Evolutionary conservation across 2,329 filamentous ascomycete species (phyloP), one percentile per base, ranked within the genome.

Genomic region (Epicoccum nigrum): DNA sequence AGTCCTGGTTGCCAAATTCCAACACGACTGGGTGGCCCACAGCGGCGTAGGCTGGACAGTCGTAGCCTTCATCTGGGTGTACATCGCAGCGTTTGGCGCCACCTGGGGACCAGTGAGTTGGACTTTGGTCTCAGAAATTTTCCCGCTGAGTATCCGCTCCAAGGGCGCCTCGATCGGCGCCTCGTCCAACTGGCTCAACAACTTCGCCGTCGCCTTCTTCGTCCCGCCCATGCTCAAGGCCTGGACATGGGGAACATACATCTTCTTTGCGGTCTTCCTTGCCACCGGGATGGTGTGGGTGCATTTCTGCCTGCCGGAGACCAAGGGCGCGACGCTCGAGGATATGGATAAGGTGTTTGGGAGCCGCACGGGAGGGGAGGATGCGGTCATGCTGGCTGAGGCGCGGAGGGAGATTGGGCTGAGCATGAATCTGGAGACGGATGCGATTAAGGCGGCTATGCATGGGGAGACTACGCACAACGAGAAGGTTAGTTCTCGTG

Each of bases 141-240:
- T 71, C 51, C 70, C 70, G 2, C 61, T 73, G 16, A 67, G 63
- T 8, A 71, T 71, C 30, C 69, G 72, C n/a, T 67, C 71, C 21
- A 72, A 74, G 54, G 72, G 69, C 41, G 66, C 64, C 25, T 68
- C 68, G 2, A 68, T 74, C 33, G 67, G 66, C 16, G 69, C 70
- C 2, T 73, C 69, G 4, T 64, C 62, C 7, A 75, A 71, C 45
- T 75, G 72, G 73, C 51, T 68, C 21, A 68, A 67, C 42, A 74
- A 76, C 49, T 76, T 76, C 44, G 69, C 70, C 23, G 69, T 76
- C 21, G 70, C 64, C 5, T 64, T 73, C 47, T 64, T 63, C 44
- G 67, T 67, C 17, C 70, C 69, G 7, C 58, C 63, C 8, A 73
- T 74, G 70, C 59, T 74, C 5, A 59, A 58, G 20, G 46, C 54